Conservation (phyloP, 2,329 filamentous ascomycete species). For the Nigrograna mackinnonii region DNA sequence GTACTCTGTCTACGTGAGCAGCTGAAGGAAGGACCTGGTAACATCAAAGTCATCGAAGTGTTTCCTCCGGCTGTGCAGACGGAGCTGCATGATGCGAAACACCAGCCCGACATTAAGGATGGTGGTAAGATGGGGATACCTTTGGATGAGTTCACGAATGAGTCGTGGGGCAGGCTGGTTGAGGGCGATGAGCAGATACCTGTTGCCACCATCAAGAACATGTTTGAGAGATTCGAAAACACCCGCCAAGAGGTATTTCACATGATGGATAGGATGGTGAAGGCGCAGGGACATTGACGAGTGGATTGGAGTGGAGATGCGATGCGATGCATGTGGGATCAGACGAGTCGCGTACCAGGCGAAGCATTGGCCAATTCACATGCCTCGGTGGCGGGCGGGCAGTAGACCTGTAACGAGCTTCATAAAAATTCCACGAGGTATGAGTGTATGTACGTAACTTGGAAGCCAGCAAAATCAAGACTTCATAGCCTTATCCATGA, state of each 20-base stretch:
- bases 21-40: constrained; percentile 47
- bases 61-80: constrained; percentile 61
- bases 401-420: too few species aligned
- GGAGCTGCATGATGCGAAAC: constrained; percentile 58
- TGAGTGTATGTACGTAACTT: too few species aligned
- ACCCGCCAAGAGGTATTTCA: constrained; percentile 48
- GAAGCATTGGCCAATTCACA: too few species aligned
- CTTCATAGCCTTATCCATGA: too few species aligned
- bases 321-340: too few species aligned
- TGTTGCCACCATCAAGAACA: constrained; percentile 48
- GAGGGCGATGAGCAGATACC: constrained; percentile 57
- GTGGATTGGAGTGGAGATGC: too few species aligned
- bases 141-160: constrained; percentile 54
- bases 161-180: constrained; percentile 51
- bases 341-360: too few species aligned
- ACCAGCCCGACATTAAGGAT: constrained; percentile 57
- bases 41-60: constrained; percentile 59
- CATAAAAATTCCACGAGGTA: too few species aligned
- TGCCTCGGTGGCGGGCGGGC: too few species aligned
- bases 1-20: constrained; percentile 57
- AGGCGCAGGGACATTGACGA: constrained; percentile 4
- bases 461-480: too few species aligned
- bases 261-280: constrained; percentile 19
- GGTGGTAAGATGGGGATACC: constrained; percentile 58
- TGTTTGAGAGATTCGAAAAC: constrained; percentile 52